Evolutionary conservation across 768 basidiomycete genomes (phyloP), one percentile per base, ranked within the genome.

Genomic region (Daedaleopsis sinensis): DNA sequence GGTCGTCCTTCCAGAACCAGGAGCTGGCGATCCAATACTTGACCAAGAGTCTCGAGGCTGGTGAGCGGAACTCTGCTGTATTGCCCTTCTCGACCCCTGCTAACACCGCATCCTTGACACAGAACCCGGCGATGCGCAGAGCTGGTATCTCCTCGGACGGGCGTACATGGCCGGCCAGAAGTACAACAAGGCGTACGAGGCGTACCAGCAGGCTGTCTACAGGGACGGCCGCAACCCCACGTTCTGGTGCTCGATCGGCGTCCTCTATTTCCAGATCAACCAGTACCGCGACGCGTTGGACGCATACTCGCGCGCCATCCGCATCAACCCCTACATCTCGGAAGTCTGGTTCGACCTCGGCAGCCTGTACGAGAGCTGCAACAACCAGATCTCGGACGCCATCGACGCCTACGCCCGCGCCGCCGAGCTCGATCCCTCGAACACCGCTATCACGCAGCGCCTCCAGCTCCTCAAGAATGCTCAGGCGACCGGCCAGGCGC

Each of bases 201-300:
- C 96, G 0, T 98, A 98, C 73, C 97, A 99, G 70, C 97, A 99
- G 75, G 96, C 97, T 19, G 95, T 99, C 18, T 98, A 98, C 76
- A 92, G 96, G 55, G 97, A 99, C 70, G 97, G 96, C 21, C 93
- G 95, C 60, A 99, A 98, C 73, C 97, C 97, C 0, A 98, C 97
- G 0, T 99, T 98, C 77, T 98, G 97, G 97, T 98, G 96, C 73
- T 96, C 94, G 23, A 99, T 99, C 70, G 97, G 97, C 50, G 97
- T 99, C 0, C 84, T 99, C 1, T 99, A 99, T 74, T 99, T 97
- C 83, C 96, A 99, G 73, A 98, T 99, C 80, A 98, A 98, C 76
- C 97, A 99, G 73, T 99, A 93, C 80, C 94, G 96, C 55, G 97
- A 99, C 71, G 96, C 96, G 2, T 88, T 99, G 39, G 97, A 99